Conservation (phyloP, 805 yeast species). For the Cephaloascus albidus region DNA sequence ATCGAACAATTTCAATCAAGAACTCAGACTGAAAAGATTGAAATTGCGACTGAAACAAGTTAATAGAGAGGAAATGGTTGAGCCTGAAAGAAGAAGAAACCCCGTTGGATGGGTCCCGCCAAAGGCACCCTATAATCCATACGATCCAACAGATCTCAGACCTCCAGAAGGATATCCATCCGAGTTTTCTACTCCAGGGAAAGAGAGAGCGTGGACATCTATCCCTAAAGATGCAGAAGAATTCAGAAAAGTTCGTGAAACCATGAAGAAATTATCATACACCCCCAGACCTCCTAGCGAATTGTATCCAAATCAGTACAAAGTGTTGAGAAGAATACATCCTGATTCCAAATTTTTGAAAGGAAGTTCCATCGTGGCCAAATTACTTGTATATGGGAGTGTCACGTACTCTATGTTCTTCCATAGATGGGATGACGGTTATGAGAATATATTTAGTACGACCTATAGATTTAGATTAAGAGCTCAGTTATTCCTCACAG, state of each 20-base stretch:
- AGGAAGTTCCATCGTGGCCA: conserved; percentile 54
- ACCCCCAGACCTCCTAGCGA: conserved; percentile 73
- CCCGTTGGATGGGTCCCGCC: conserved; percentile 80
- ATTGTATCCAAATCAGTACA: conserved; percentile 70
- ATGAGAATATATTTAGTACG: conserved; percentile 63
- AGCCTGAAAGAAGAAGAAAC: conserved; percentile 55
- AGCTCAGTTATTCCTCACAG: conserved; percentile 42
- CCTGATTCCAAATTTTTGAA: conserved; percentile 41
- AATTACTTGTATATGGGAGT: conserved; percentile 36
- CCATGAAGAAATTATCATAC: conserved; percentile 66
- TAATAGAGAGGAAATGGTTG: too few relatives aligned
- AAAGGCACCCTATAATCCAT: conserved; percentile 78
- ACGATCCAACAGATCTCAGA: conserved; percentile 64
- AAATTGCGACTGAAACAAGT: too few relatives aligned
- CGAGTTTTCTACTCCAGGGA: conserved; percentile 63
- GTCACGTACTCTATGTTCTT: conserved; percentile 58
- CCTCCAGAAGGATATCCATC: conserved; percentile 85
- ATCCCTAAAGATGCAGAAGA: conserved; percentile 63
- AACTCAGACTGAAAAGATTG: too few relatives aligned
- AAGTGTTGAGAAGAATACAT: conserved; percentile 53
- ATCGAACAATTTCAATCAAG: too few relatives aligned
- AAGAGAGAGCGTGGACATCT: conserved; percentile 41
- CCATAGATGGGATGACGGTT: conserved; percentile 79
- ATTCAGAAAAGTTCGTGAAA: conserved; percentile 57
- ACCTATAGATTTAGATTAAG: conserved; percentile 55